A percentile compares a stretch with the other conserved stretches of the same genome.
Conservation (phyloP, 495 filamentous ascomycete genomes). For the Penicillium turbatum region DNA sequence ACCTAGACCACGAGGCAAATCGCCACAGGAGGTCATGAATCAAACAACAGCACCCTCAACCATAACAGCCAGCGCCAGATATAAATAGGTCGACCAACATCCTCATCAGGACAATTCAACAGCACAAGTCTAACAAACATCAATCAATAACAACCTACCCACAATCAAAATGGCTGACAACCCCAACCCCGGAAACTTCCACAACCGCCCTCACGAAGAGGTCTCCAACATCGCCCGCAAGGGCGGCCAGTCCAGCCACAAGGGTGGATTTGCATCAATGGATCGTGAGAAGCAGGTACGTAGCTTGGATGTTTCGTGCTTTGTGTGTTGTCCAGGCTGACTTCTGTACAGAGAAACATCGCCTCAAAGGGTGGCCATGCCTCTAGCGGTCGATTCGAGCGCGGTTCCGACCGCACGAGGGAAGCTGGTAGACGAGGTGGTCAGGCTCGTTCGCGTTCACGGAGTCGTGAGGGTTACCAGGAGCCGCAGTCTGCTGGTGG, state of each 20-base stretch:
- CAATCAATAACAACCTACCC: no score
- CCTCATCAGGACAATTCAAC: no score
- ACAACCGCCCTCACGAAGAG: conserved; percentile 58
- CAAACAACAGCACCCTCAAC: no score
- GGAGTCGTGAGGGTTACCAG: no score
- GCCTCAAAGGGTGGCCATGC: conserved; percentile 50
- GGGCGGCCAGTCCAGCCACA: conserved; percentile 44
- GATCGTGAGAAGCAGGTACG: conserved; percentile 44
- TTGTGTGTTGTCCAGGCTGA: no score
- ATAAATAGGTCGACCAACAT: no score
- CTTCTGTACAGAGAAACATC: conserved; percentile 35
- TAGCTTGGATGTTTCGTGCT: background rate
- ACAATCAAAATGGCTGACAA: conserved; percentile 5
- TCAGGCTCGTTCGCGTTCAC: background rate
- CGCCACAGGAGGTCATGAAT: no score
- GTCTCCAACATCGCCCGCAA: conserved; percentile 51
- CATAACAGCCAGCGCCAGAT: no score
- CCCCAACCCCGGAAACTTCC: conserved; percentile 59
- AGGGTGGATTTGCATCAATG: conserved; percentile 32
- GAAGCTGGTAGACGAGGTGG: conserved; percentile 50
- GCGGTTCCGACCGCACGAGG: conserved; percentile 40
- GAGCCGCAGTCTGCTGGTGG: no score
- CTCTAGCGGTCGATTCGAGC: conserved; percentile 45
- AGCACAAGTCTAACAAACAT: no score
- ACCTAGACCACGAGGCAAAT: no score